These are phyloP conservation scores for Aspergillus neoniger DNA, from an alignment of 2,329 filamentous ascomycete species.

Conservation along the genomic window DNA sequence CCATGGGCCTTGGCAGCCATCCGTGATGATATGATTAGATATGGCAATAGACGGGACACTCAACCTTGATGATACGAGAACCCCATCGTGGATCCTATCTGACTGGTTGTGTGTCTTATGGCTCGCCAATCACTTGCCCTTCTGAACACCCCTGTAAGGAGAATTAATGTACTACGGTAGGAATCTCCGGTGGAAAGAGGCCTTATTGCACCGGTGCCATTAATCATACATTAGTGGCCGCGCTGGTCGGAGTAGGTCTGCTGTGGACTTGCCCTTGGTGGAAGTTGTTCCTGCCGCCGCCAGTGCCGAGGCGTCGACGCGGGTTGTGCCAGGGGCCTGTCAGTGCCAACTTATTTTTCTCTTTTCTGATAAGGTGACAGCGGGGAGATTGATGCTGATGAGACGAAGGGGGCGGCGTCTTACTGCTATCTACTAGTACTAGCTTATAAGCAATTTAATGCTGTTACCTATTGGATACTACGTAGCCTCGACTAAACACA, in stretches of 20 bases:
- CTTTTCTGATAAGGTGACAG: neutral
- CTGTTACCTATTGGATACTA: too few species aligned
- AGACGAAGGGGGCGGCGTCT: neutral
- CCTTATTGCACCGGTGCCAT: neutral
- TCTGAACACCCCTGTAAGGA: neutral
- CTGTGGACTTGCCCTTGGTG: neutral
- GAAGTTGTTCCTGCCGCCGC: constrained; percentile 5
- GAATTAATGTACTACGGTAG: neutral
- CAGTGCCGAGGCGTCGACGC: neutral
- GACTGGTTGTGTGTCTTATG: neutral
- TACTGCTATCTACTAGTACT: too few species aligned
- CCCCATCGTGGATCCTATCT: neutral
- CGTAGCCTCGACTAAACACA: neutral
- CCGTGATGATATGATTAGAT: constrained; percentile 3
- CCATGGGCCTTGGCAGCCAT: neutral
- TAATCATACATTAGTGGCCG: constrained; percentile 7
- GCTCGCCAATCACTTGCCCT: neutral
- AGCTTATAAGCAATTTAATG: too few species aligned
- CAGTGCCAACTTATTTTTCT: neutral
- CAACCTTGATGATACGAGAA: constrained; percentile 1
- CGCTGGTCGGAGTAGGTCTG: neutral
- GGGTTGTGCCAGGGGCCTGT: neutral
- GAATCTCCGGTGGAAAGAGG: neutral
- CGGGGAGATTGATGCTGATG: neutral
- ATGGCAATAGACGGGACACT: neutral